Evolutionary conservation across 139 green algal species (phyloP).

Genomic region (Chloropicon primus): DNA sequence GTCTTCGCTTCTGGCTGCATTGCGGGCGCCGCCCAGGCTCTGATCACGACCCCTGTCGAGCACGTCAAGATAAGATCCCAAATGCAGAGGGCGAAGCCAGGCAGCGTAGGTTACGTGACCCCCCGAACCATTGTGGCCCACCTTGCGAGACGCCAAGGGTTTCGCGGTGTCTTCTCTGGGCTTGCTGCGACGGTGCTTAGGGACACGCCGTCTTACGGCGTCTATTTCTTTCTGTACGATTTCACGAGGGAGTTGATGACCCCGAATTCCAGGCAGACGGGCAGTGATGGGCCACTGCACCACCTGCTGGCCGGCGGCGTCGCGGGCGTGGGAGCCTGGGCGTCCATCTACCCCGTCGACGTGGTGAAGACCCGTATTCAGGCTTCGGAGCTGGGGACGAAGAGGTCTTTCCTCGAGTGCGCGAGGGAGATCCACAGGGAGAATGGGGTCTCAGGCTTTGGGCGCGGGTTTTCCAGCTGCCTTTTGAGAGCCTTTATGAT

Average conservation of each 20-base stretch:
- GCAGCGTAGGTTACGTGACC: constrained; percentile 29
- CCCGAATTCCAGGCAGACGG: background rate
- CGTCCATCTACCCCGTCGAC: constrained; percentile 49
- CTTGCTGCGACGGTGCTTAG: constrained; percentile 34
- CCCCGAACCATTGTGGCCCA: constrained; percentile 26
- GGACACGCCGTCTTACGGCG: constrained; percentile 41
- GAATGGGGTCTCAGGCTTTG: background rate
- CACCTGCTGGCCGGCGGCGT: constrained; percentile 25
- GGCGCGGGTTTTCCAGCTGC: background rate
- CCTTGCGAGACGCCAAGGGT: constrained; percentile 29
- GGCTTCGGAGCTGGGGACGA: background rate
- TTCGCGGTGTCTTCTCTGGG: constrained; percentile 39
- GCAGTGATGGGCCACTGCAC: background rate
- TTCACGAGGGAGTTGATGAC: background rate
- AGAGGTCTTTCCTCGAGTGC: background rate
- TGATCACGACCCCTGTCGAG: constrained; percentile 33
- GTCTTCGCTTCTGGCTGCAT: constrained; percentile 27
- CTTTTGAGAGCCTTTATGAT: background rate
- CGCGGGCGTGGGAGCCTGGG: constrained; percentile 35
- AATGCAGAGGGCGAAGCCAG: constrained; percentile 36
- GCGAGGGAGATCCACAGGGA: background rate
- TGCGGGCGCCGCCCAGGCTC: constrained; percentile 22
- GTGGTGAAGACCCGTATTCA: constrained; percentile 56
- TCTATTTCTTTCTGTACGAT: constrained; percentile 47
- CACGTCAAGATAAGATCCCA: constrained; percentile 60